Base-by-base conservation (phyloP, 169 alveolate genomes). In the Plasmodium gallinaceum region DNA sequence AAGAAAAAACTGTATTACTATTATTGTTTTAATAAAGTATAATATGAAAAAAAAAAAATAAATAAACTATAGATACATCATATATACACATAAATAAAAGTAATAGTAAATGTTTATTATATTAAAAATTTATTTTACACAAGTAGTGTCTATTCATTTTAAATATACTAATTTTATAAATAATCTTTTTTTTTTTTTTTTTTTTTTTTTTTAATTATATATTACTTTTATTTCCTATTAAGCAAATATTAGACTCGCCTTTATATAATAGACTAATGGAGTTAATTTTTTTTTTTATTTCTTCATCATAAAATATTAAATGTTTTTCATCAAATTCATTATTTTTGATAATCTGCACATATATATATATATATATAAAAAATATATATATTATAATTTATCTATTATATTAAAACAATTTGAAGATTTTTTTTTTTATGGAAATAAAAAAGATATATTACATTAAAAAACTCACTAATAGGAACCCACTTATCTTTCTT, bases 221-320 rank as follows among this genome's bases (percentile, higher is more conserved):
- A 12, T 80, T 80, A 80, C 90, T 80, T 66, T 52, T 48, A 26
- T 32, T 68, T 45, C 90, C 90, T 70, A 80, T 68, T 3, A 80
- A 73, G n/a, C 85, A 80, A 39, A 80, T 80, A 20, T 80, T 80
- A 32, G 85, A 80, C 52, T 66, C 66, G 12, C 90, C 90, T 61
- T 57, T 66, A 58, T 80, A 80, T 16, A 80, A 57, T 24, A 80
- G 43, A 48, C 83, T 80, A 57, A 80, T 80, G 0, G 90, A 80
- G 45, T 66, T 80, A 45, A 80, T 52, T 60, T 61, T 66, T 46
- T 80, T 80, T 64, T 61, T 57, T 66, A 68, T 80, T 80, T 80
- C 90, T 54, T 80, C 90, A 48, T 80, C 76, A 64, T 80, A 54
- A 80, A 51, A 80, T 80, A 69, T 46, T 80, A 80, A 46, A 62